Conservation (phyloP, 1,139 yeast genomes). For the Suhomyces guaymorum region DNA sequence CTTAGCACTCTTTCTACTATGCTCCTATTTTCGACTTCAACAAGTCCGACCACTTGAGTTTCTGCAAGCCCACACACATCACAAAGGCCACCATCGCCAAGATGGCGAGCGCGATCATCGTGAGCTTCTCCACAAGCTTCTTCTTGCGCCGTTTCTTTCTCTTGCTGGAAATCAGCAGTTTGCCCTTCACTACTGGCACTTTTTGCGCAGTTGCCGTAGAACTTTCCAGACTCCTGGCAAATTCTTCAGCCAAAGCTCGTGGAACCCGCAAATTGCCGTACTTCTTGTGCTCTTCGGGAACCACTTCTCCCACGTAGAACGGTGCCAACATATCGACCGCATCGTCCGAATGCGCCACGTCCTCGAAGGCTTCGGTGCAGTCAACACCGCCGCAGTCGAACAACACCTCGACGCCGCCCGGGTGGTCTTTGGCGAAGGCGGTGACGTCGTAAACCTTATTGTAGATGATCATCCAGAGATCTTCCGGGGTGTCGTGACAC, state of each 20-base stretch:
- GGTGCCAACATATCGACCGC: constrained; percentile 45
- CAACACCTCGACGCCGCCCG: constrained; percentile 71
- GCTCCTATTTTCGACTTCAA: constrained; percentile 3
- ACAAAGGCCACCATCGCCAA: constrained; percentile 29
- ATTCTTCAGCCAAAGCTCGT: not conserved
- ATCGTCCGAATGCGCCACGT: constrained; percentile 50
- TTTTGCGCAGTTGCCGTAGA: too few species aligned
- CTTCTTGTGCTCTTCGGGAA: constrained; percentile 20
- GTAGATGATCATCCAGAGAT: constrained; percentile 68
- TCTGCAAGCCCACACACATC: constrained; percentile 31
- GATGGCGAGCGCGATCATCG: constrained; percentile 22
- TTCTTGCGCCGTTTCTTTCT: constrained; percentile 5
- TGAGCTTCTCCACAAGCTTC: constrained; percentile 21
- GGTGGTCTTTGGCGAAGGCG: constrained; percentile 51
- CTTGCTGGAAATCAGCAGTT: not conserved
- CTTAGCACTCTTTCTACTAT: too few species aligned
- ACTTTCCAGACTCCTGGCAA: too few species aligned
- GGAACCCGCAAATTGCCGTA: constrained; percentile 16
- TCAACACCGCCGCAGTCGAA: constrained; percentile 74
- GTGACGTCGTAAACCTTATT: constrained; percentile 64
- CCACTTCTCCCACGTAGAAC: constrained; percentile 37
- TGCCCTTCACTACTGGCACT: too few species aligned
- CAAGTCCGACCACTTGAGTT: constrained; percentile 28
- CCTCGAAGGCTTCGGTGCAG: constrained; percentile 62
- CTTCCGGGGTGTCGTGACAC: constrained; percentile 46